Percentiles rank a stretch among this genome's conserved stretches.
phyloP scores from a whole-genome alignment of 2,329 filamentous ascomycete species.

The Ophiostoma ulmi region DNA sequence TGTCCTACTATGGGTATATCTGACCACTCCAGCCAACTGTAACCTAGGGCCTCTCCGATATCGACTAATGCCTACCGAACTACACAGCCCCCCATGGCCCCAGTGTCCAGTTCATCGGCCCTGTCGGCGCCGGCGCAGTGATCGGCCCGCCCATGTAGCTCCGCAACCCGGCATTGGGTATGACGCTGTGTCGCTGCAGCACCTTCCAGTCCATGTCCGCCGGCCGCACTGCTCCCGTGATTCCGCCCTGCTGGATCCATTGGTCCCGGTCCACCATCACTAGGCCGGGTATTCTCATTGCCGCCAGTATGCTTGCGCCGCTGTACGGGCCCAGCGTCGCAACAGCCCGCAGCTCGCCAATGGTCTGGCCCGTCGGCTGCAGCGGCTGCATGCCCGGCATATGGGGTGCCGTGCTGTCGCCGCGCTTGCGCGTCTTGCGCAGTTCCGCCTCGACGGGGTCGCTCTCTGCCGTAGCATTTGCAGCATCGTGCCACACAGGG shows the following conservation, averaged over 20 bases:
- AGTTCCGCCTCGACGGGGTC: constrained; percentile 58
- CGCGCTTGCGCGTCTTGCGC: constrained; percentile 34
- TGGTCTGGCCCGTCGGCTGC: constrained; percentile 26
- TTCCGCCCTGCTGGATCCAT: constrained; percentile 62
- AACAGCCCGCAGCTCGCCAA: constrained; percentile 57
- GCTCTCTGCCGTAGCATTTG: constrained; percentile 37
- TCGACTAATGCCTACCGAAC: not conserved
- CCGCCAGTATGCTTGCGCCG: constrained; percentile 65
- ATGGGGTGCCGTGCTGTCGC: constrained; percentile 29
- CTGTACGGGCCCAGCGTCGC: constrained; percentile 69
- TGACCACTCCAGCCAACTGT: not conserved
- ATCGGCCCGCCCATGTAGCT: constrained; percentile 37
- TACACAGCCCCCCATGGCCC: constrained; percentile 54
- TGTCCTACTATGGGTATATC: not conserved
- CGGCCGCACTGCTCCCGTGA: constrained; percentile 54
- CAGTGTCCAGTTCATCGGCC: constrained; percentile 54
- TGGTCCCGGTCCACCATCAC: constrained; percentile 66
- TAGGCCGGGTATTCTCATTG: constrained; percentile 63
- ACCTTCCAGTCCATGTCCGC: constrained; percentile 55
- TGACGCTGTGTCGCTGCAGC: constrained; percentile 61
- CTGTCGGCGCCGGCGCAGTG: constrained; percentile 29
- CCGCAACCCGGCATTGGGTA: constrained; percentile 44
- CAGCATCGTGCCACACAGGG: constrained; percentile 33
- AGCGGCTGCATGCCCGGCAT: constrained; percentile 18
- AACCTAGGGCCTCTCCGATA: not conserved